Base-by-base conservation (phyloP, 345 rosid species). In the Carallia pectinifolia region DNA sequence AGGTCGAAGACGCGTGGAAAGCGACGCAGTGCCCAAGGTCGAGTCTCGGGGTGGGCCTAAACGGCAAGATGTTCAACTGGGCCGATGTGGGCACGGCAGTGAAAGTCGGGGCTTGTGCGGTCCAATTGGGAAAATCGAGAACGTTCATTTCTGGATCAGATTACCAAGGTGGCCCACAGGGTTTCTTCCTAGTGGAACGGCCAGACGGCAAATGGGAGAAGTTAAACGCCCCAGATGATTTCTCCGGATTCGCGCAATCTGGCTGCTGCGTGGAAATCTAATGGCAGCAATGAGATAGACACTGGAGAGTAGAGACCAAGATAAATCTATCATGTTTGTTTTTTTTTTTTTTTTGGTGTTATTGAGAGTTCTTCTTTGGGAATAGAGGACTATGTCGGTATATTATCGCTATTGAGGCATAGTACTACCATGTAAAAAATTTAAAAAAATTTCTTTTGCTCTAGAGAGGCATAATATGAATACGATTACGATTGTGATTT, bases 201-300 rank as follows among this genome's bases (percentile, higher is more conserved):
- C 78, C 73, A 68, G 77, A 67, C 27, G 74, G 84, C n/a, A 81
- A 87, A 73, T 69, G 79, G 75, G 81, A 69, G 23, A 82, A 67
- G 69, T 58, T 87, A 0, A 29, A 59, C 23, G 85, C 77, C 36
- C 74, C 82, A 0, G 76, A 69, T 18, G 88, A 78, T 61, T 89
- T 83, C 48, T 19, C 81, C 23, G 89, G 92, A 29, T 79, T 82
- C 59, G 87, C 86, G n/a, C 92, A 83, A 33, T 84, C 90, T 6
- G 88, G 92, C 7, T 89, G 92, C 80, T 85, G 70, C 44, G 81
- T 77, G 2, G 89, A 89, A 72, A 71, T 87, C 13, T 29, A 55
- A 54, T 44, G 48, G 4, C 2, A 44, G 50, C 17, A 44, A 44
- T 3, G 15, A 44, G 48, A 44, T 12, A 44, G 48, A 44, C 2